phyloP scores from a whole-genome alignment of 2,329 filamentous ascomycete genomes.

The Fusarium sp. region DNA sequence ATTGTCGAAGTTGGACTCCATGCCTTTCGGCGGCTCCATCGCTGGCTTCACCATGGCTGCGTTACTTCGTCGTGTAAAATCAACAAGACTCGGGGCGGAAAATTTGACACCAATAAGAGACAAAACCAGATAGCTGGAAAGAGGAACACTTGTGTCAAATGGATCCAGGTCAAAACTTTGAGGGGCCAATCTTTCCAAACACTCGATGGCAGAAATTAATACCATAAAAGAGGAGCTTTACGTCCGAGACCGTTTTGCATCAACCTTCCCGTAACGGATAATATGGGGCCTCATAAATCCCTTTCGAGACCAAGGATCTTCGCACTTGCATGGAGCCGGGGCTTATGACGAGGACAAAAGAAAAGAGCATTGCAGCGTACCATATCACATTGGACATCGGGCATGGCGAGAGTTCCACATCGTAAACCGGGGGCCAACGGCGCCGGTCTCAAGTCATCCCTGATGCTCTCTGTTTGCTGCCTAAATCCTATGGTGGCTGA shows the following conservation, averaged over 20 bases:
- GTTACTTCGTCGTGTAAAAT: not conserved
- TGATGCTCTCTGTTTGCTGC: too few relatives aligned
- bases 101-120: not conserved
- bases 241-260: not conserved
- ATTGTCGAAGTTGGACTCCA: constrained; percentile 29
- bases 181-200: not conserved
- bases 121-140: not conserved
- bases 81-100: not conserved
- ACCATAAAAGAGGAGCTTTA: not conserved
- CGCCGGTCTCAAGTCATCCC: too few relatives aligned
- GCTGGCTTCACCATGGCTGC: constrained; percentile 20
- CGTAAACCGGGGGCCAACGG: too few relatives aligned
- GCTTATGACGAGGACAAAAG: too few relatives aligned
- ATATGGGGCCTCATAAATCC: not conserved
- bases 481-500: too few relatives aligned
- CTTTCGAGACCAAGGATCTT: not conserved
- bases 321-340: too few relatives aligned
- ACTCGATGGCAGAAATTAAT: not conserved
- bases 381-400: too few relatives aligned
- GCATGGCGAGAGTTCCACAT: too few relatives aligned
- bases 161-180: not conserved
- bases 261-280: not conserved
- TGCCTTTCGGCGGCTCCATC: constrained; percentile 32
- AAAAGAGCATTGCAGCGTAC: too few relatives aligned
- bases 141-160: not conserved